Percentiles rank a stretch among this genome's conserved stretches.
phyloP scores from a whole-genome alignment of 805 yeast species.

The Pichia gijzeniarum region DNA sequence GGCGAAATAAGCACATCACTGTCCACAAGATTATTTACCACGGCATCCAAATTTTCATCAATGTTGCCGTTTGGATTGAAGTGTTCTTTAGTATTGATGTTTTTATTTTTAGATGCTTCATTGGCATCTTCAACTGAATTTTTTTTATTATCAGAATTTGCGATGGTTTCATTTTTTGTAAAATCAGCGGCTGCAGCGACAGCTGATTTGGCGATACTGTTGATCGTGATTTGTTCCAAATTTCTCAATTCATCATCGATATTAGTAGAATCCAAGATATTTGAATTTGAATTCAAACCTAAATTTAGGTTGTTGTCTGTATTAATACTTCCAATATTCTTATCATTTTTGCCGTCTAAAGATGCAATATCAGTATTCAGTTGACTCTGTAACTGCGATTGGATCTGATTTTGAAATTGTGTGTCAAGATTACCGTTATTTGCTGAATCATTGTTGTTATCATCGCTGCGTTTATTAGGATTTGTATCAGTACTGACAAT shows the following conservation, averaged over 20 bases:
- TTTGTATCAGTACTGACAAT: neutral
- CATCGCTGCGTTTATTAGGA: neutral
- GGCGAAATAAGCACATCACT: neutral
- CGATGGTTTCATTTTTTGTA: neutral
- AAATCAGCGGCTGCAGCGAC: slow-evolving; percentile 6
- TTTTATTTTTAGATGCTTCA: neutral
- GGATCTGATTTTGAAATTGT: slow-evolving; percentile 10
- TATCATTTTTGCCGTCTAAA: neutral
- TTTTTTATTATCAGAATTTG: slow-evolving; percentile 1
- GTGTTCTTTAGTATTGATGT: no score
- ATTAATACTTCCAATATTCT: neutral
- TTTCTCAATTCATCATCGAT: slow-evolving; percentile 16
- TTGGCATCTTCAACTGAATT: neutral
- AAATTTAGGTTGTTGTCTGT: neutral
- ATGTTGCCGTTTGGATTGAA: neutral
- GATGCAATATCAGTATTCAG: slow-evolving; percentile 1
- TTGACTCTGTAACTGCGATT: slow-evolving; percentile 8
- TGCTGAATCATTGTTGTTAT: neutral
- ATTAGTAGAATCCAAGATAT: slow-evolving; percentile 9
- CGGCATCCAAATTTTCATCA: neutral
- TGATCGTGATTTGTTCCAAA: slow-evolving; percentile 5
- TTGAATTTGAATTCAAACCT: neutral
- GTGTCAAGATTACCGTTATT: slow-evolving; percentile 2
- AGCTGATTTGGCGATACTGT: slow-evolving; percentile 1
- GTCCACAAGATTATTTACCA: neutral